Evolutionary conservation across 2,329 filamentous ascomycete genomes (phyloP), one percentile per base, ranked within the genome.

Genomic region (Dryadomyces sulphureus): DNA sequence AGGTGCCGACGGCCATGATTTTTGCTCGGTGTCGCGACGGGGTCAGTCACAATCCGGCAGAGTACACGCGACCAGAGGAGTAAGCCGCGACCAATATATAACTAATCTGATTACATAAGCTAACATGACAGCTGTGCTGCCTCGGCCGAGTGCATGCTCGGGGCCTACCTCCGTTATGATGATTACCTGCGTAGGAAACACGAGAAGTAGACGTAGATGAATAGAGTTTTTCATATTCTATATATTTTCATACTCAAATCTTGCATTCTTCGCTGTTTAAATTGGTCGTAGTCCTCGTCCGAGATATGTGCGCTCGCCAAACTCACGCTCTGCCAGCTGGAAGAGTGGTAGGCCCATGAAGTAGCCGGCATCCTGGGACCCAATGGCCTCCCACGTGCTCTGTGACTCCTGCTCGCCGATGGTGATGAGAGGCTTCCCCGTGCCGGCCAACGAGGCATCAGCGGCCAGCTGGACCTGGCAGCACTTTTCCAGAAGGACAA

Each of bases 361-460:
- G 45, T 54, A 54, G n/a, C 54, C 50, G 6, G 41, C 48, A 16
- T 53, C 40, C 5, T 47, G 19, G 9, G 46, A 49, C 4, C 55
- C 55, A 19, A 56, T 52, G 30, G 55, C 53, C 40, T 51, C 47
- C 47, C 48, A 55, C 19, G 41, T 43, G 4, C 53, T 54, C 9
- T 42, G 38, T 25, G 41, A 42, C 2, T 53, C 51, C 47, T 56
- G 53, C 7, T 52, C 53, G 19, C 55, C 55, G 36, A 57, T 55
- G 16, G 38, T 45, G 11, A 52, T 46, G 22, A 53, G 46, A 16
- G 53, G 51, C 9, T 49, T 45, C 4, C 81, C 81, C 3, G 75
- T 65, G 1, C 81, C 80, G 0, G 60, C 73, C 0, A 75, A 75
- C 0, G 75, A 75, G 1, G 73, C 75, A 55, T 78, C 75, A 1